These are phyloP conservation scores for Helichrysum umbraculigerum DNA, from an alignment of 129 eudicot genomes.

Conservation along the genomic window DNA sequence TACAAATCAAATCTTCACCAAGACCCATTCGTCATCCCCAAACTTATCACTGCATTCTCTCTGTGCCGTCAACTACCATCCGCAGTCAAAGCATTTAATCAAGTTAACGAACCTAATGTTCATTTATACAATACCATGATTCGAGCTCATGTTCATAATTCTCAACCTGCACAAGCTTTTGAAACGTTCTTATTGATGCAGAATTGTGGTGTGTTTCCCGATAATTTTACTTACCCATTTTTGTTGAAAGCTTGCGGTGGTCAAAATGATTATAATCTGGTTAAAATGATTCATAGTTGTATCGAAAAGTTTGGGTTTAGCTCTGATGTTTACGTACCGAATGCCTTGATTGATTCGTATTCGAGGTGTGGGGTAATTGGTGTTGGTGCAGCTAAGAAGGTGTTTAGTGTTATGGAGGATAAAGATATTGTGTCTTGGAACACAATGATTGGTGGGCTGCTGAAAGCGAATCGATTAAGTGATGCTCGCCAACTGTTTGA, in stretches of 20 bases:
- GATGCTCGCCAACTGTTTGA: slow-evolving; percentile 66
- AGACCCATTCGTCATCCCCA: slow-evolving; percentile 66
- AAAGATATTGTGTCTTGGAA: slow-evolving; percentile 81
- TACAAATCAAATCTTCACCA: slow-evolving; percentile 64
- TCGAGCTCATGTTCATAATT: slow-evolving; percentile 52
- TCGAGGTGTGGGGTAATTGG: slow-evolving; percentile 68
- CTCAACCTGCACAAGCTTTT: slow-evolving; percentile 50
- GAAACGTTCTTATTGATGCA: slow-evolving; percentile 52
- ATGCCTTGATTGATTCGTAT: slow-evolving; percentile 75
- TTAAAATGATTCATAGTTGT: slow-evolving; percentile 61
- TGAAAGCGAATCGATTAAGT: slow-evolving; percentile 45
- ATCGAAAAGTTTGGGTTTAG: slow-evolving; percentile 53
- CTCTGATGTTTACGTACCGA: slow-evolving; percentile 65
- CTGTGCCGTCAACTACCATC: slow-evolving; percentile 50
- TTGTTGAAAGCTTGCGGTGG: slow-evolving; percentile 63
- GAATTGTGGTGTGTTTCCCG: slow-evolving; percentile 48
- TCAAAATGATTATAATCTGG: slow-evolving; percentile 30
- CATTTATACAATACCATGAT: slow-evolving; percentile 66
- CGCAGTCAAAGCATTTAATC: slow-evolving; percentile 57
- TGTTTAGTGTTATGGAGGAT: slow-evolving; percentile 59
- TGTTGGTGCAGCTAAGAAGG: slow-evolving; percentile 47
- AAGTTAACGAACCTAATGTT: slow-evolving; percentile 56
- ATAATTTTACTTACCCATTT: slow-evolving; percentile 64
- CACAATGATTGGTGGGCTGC: slow-evolving; percentile 66
- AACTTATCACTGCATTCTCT: slow-evolving; percentile 67